phyloP scores from a whole-genome alignment of 345 rosid genomes.

The Eucalyptus erythrocorys region DNA sequence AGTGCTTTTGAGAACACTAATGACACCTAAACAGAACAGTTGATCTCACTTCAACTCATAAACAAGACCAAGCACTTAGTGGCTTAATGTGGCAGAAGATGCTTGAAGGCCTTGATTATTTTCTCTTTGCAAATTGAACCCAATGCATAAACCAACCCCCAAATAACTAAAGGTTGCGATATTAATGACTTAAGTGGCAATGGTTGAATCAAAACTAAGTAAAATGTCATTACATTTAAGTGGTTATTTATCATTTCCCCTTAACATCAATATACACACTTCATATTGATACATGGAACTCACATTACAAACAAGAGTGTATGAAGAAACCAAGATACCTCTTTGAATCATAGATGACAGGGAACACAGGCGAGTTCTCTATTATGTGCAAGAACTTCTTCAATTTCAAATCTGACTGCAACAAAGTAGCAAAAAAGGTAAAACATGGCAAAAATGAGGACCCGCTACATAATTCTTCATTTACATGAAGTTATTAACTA shows the following conservation, averaged over 20 bases:
- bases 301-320: neutral
- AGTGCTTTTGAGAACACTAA: neutral
- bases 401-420: constrained; percentile 85
- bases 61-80: neutral
- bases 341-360: constrained; percentile 59
- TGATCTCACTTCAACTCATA: neutral
- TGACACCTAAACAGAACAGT: neutral
- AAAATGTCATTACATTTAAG: neutral
- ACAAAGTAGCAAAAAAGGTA: neutral
- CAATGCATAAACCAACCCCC: neutral
- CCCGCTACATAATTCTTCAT: neutral
- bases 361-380: constrained; percentile 76
- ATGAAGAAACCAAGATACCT: constrained; percentile 26
- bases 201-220: neutral
- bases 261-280: neutral
- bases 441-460: neutral
- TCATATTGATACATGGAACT: neutral
- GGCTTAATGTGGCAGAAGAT: neutral
- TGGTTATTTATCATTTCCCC: neutral
- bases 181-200: neutral
- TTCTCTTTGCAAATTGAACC: neutral
- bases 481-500: neutral
- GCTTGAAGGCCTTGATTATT: neutral
- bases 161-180: neutral
- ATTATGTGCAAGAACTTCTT: constrained; percentile 87